Evolutionary conservation across 2,329 filamentous ascomycete species (phyloP).

Genomic region (Colletotrichum zoysiae): DNA sequence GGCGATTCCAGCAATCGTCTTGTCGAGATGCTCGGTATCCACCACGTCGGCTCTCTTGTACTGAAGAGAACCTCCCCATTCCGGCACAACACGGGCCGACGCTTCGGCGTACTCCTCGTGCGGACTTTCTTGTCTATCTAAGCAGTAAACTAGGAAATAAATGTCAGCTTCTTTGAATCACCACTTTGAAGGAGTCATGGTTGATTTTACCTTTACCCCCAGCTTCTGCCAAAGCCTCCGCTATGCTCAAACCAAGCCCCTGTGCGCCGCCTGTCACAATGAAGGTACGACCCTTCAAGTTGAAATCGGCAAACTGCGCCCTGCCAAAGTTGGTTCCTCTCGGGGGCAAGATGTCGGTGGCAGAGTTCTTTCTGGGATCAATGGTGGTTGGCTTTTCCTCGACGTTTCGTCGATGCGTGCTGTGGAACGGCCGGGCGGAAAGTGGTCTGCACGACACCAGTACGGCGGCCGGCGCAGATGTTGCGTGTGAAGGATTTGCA

Average conservation of each 20-base stretch:
- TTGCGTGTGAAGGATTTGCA: not conserved
- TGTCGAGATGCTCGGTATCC: constrained; percentile 70
- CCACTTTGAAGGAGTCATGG: not conserved
- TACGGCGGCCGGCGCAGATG: not conserved
- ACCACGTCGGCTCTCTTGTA: constrained; percentile 78
- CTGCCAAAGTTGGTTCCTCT: constrained; percentile 47
- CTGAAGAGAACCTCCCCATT: constrained; percentile 73
- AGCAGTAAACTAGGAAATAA: constrained; percentile 64
- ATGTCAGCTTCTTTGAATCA: not conserved
- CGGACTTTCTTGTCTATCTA: constrained; percentile 65
- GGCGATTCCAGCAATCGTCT: constrained; percentile 70
- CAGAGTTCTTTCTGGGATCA: constrained; percentile 46
- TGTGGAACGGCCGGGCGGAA: constrained; percentile 16
- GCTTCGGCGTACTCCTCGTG: constrained; percentile 71
- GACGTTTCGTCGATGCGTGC: not conserved
- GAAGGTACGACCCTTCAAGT: constrained; percentile 74
- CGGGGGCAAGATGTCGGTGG: constrained; percentile 43
- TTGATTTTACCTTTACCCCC: constrained; percentile 70
- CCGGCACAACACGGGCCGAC: constrained; percentile 70
- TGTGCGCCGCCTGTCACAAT: constrained; percentile 78
- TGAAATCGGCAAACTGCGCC: constrained; percentile 74
- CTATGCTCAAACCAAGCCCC: constrained; percentile 79
- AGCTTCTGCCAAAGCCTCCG: constrained; percentile 80
- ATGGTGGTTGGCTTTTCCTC: constrained; percentile 44
- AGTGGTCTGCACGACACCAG: not conserved